Evolutionary conservation across 2,329 filamentous ascomycete species (phyloP), one percentile per base, ranked within the genome.

Genomic region (Monilinia aucupariae): DNA sequence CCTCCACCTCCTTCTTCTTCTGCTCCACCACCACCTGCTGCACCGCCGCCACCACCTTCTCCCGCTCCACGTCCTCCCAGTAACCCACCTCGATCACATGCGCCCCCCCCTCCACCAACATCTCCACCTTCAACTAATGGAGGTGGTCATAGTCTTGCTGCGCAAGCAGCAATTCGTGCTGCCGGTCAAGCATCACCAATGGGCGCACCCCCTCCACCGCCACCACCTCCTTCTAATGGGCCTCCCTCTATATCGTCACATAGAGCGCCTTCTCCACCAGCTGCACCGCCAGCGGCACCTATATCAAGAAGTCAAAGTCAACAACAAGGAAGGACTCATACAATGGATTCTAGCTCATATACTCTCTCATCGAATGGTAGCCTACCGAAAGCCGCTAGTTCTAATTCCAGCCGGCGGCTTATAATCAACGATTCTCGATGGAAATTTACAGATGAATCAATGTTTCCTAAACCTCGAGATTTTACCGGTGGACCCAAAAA

Each of bases 391-490:
- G 79, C 77, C 27, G 77, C 81, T 2, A 81, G 78, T 65, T 78
- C 80, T 0, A 77, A 78, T 5, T 76, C 76, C 48, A 75, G 53
- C 71, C 73, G 69, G 47, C 79, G 80, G 25, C 77, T 86, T 63
- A 76, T 83, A 13, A 85, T 96, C 56, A 84, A 91, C 66, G 94
- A 97, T 75, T 75, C 81, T 61, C 82, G 93, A 68, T 99, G 92
- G 86, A 89, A 87, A 67, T 99, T 97, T 73, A 89, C 93, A 70
- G 84, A 88, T 53, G 93, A 97, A 70, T 83, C 81, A 43, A 81
- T 90, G 69, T 81, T 97, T 53, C 93, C 94, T 0, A 93, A 92
- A 70, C 93, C 93, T 27, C 82, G 93, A 71, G 86, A 89, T 1
- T 97, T 96, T 72, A 77, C 81, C 1, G 89, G 88, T n/a, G 85